Base-by-base conservation (phyloP, 257 asterid species). In the Plantago elongata region DNA sequence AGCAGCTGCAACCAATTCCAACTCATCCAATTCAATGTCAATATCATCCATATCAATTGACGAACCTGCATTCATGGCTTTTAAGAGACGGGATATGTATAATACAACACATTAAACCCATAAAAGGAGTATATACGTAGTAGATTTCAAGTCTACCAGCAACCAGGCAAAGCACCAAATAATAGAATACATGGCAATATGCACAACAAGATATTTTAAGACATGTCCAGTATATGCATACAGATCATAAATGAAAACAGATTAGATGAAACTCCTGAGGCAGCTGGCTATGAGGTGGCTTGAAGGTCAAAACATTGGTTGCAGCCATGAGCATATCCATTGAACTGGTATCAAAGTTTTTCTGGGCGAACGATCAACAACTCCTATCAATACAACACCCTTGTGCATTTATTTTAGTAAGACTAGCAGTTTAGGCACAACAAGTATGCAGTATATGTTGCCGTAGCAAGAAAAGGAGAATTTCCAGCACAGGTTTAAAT, bases 1-100 rank as follows among this genome's bases (percentile, higher is more conserved):
- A 37, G 95, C 92, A 13, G 89, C 95, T 64, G 94, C 96, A 65
- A 81, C 90, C 78, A 91, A 73, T 62, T 84, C 95, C 90, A 88
- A 72, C 81, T 81, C 83, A 29, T 84, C 95, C 76, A 88, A 82
- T 75, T 88, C 93, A 13, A 81, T 62, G 79, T 86, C 95, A 16
- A 81, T 51, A 77, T 84, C 95, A 47, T 82, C 94, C 95, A 88
- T 84, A 60, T 69, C 27, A 49, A 60, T 69, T 69, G 64, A 60
- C 57, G 68, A 71, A 63, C 72, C 86, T 83, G 82, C 59, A 67
- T 45, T 68, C 49, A 67, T 46, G 61, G 66, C 71, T 70, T 59
- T 51, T 63, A 60, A 74, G 65, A 42, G 61, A 22, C 15, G 14
- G 34, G 51, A 47, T 44, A 43, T 48, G 45, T 64, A 42, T 47